These are phyloP conservation scores for Fonsecaea monophora DNA, from an alignment of 2,329 filamentous ascomycete species.

Conservation along the genomic window DNA sequence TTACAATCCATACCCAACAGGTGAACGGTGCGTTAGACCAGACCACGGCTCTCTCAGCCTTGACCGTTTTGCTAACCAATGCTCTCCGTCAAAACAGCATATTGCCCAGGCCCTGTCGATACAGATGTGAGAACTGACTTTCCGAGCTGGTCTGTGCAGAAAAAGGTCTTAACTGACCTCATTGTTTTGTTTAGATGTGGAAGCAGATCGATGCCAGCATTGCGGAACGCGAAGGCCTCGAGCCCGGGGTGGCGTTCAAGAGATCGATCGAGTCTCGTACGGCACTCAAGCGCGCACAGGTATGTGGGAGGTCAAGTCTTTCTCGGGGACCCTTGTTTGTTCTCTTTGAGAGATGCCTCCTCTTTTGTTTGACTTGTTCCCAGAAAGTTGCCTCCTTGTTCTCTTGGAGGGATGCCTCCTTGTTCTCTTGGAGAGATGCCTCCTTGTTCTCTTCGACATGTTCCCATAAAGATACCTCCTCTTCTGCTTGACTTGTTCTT, in stretches of 20 bases:
- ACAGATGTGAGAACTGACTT: constrained; percentile 49
- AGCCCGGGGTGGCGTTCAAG: constrained; percentile 61
- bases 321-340: background rate
- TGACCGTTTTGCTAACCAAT: background rate
- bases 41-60: too few relatives aligned
- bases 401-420: background rate
- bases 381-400: too few relatives aligned
- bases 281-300: constrained; percentile 58
- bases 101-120: constrained; percentile 70
- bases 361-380: background rate
- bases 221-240: constrained; percentile 56
- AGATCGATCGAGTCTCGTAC: constrained; percentile 61
- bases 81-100: constrained; percentile 48
- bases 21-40: constrained; percentile 3
- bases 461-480: too few relatives aligned
- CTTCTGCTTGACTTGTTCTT: background rate
- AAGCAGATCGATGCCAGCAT: constrained; percentile 68
- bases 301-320: background rate
- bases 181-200: constrained; percentile 60
- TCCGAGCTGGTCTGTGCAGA: too few relatives aligned
- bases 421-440: background rate
- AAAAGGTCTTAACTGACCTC: background rate
- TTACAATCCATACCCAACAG: background rate
- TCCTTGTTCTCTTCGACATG: background rate
- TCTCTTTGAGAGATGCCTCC: background rate